Evolutionary conservation across 2,329 filamentous ascomycete genomes (phyloP), one percentile per base, ranked within the genome.

Genomic region (Phyllosticta citriasiana): DNA sequence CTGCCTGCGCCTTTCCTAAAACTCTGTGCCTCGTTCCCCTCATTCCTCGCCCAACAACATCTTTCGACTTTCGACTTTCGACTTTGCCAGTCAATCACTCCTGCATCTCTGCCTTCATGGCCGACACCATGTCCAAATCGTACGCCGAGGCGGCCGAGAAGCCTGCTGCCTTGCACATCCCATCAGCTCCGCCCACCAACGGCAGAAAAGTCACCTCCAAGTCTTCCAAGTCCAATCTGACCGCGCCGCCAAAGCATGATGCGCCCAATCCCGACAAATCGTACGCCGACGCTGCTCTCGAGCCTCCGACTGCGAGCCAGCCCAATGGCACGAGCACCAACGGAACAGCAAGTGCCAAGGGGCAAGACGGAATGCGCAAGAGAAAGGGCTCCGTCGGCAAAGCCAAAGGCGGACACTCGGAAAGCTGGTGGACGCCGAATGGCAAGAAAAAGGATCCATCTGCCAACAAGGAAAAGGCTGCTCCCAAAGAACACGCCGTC

Each of bases 51-150:
- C 25, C 19, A 54, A 56, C 59, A 66, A 62, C 64, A 77, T 76
- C 75, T 73, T 67, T 76, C 61, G 76, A 75, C 57, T 55, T 67
- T 76, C 61, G 76, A 75, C 57, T 55, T 71, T 33, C 19, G 19
- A 22, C 19, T 22, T 71, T 33, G 76, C 77, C 65, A 76, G 75
- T 25, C 72, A 75, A 52, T 70, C 69, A 62, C 73, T 75, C 14
- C 66, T 71, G 51, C 72, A 74, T 65, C 74, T 40, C 14, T 40
- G 33, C 33, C 33, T 16, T 16, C 33, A 40, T 40, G 33, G 70
- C 74, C 19, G 62, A 73, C 40, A 71, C 77, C 35, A 66, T 73
- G 19, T 74, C 73, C 63, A 79, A 76, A 63, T 75, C 72, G 26
- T 77, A 76, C 61, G 73, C 71, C 54, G 72, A 72, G 64, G 75